A percentile compares a stretch with the other conserved stretches of the same genome.
Conservation (phyloP, 495 filamentous ascomycete species). For the Baudoinia panamericana region DNA sequence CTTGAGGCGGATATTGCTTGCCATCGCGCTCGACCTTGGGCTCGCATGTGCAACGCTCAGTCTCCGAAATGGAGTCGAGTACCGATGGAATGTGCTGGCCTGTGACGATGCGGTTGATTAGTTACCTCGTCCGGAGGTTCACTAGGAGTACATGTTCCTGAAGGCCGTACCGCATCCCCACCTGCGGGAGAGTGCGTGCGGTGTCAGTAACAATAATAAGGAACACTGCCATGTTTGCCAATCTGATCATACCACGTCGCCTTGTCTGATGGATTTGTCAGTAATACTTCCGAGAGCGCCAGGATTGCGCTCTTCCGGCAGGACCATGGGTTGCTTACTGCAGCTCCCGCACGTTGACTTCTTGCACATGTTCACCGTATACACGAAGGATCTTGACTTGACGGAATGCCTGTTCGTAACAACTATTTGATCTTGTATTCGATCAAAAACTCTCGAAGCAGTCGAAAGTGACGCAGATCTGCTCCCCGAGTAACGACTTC, state of each 20-base stretch:
- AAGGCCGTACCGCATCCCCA: too few relatives aligned
- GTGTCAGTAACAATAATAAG: too few relatives aligned
- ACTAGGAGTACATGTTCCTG: neutral
- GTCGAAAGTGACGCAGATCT: too few relatives aligned
- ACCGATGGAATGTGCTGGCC: constrained; percentile 27
- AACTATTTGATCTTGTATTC: too few relatives aligned
- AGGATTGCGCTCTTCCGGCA: constrained; percentile 1
- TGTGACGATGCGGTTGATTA: neutral
- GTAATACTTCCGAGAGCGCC: neutral
- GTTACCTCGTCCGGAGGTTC: neutral
- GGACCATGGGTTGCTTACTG: constrained; percentile 21
- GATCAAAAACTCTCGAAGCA: too few relatives aligned
- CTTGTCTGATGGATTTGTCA: constrained; percentile 22
- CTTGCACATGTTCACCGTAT: constrained; percentile 29
- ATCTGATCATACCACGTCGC: constrained; percentile 30
- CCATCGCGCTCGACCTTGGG: constrained; percentile 30
- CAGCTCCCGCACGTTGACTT: constrained; percentile 28
- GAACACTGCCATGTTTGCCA: constrained; percentile 5
- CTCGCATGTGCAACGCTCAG: constrained; percentile 37
- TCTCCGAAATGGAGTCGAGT: constrained; percentile 33
- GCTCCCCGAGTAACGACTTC: too few relatives aligned
- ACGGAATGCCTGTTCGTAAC: too few relatives aligned
- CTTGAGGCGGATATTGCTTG: constrained; percentile 26
- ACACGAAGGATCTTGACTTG: too few relatives aligned
- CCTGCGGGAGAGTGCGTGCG: too few relatives aligned